Evolutionary conservation across 208 protist species (phyloP).

Genomic region (Acanthamoeba royreba): DNA sequence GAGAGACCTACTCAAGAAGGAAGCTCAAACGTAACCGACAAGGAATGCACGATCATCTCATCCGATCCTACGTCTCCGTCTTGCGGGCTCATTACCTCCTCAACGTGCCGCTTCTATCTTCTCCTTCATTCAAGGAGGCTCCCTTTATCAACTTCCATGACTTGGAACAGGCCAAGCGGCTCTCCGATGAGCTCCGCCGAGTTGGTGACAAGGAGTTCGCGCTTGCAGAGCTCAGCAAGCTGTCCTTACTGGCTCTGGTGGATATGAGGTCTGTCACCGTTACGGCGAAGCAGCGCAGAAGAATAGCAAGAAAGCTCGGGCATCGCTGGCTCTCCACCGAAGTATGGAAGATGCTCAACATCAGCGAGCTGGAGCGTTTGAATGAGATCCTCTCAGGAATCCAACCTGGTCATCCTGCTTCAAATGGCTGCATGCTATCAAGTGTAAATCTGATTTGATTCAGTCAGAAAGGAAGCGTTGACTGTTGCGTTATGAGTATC

Average conservation of each 20-base stretch:
- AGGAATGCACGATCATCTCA: neutral
- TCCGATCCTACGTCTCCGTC: neutral
- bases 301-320: neutral
- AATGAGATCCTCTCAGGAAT: too few relatives aligned
- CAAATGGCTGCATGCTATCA: too few relatives aligned
- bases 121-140: neutral
- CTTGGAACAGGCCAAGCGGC: neutral
- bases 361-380: too few relatives aligned
- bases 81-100: neutral
- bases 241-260: neutral
- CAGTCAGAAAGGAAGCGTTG: too few relatives aligned
- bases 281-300: neutral
- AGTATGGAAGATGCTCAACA: neutral
- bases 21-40: neutral
- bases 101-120: neutral
- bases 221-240: neutral
- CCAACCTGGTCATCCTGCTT: too few relatives aligned
- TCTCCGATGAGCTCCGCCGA: neutral
- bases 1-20: neutral
- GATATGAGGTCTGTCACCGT: neutral
- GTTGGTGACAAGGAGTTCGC: neutral
- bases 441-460: too few relatives aligned
- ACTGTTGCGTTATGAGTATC: too few relatives aligned
- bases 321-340: neutral
- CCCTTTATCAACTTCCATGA: neutral